Evolutionary conservation across 108 stramenopile genomes (phyloP), one percentile per base, ranked within the genome.

Genomic region (Cyclostephanos invisitatus): DNA sequence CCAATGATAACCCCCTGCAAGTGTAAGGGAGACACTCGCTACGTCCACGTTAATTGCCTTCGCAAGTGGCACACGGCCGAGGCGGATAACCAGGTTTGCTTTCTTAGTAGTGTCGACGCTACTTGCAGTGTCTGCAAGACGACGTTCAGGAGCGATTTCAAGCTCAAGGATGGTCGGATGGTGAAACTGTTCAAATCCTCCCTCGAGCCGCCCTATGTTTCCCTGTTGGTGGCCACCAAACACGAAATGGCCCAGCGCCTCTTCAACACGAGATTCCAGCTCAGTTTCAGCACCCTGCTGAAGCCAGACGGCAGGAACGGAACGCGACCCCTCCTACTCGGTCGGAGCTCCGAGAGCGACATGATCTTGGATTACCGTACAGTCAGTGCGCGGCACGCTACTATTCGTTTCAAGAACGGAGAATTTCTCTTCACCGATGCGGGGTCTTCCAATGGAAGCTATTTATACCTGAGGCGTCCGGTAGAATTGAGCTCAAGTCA

Each of bases 361-460:
- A 98, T 98, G 97, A 94, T 97, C 8, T 80, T 98, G 70, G 97
- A 98, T 78, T 97, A 98, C 73, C 85, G 94, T 29, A 97, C 96
- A 11, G 92, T 97, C 9, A 90, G 88, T 7, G 93, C 94, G 28
- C 90, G 90, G 54, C 96, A 97, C 74, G 94, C 96, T 11, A 83
- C 86, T 4, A 92, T 95, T 62, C 84, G 91, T 0, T 91, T 95
- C 68, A 92, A 94, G 76, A 93, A 95, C 80, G 96, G 96, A 12
- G 89, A 96, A 73, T 96, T 96, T 44, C 62, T 91, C 40, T 93
- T 96, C 71, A 90, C 87, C 5, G 96, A 96, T 82, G 93, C 89
- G 0, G 88, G 90, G 5, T 92, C 91, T 8, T 92, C 91, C 27
- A 96, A 96, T 53, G 96, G 96, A 9, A 91, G 89, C 18, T 94